Conservation (phyloP, 257 asterid species). For the Penstemon newberryi region DNA sequence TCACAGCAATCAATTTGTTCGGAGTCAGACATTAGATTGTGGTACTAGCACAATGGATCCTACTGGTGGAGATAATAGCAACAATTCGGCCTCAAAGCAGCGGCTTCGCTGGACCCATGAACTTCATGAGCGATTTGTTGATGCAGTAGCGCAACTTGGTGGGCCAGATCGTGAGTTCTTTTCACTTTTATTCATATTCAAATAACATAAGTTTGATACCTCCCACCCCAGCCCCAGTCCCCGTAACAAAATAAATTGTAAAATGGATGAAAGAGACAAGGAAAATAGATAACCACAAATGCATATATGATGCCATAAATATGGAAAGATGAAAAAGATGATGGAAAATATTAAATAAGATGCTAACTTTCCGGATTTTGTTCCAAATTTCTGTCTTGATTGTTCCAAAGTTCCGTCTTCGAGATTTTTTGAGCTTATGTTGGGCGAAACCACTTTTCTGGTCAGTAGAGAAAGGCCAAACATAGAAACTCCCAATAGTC, state of each 20-base stretch:
- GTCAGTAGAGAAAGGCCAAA: conserved; percentile 6
- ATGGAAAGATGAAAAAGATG: not conserved
- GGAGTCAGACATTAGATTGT: conserved; percentile 41
- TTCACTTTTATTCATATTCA: conserved; percentile 19
- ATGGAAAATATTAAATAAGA: not conserved
- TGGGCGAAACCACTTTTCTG: conserved; percentile 2
- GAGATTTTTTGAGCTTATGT: conserved; percentile 4
- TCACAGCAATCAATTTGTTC: conserved; percentile 33
- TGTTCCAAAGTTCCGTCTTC: not conserved
- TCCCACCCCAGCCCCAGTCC: not conserved
- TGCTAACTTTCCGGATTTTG: not conserved
- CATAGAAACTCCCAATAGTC: not conserved
- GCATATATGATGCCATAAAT: conserved; percentile 8
- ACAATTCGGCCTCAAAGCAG: conserved; percentile 80
- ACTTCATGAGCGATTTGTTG: conserved; percentile 92
- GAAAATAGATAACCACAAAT: not conserved
- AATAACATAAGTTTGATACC: conserved; percentile 12
- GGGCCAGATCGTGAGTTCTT: conserved; percentile 90
- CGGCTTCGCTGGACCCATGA: conserved; percentile 98
- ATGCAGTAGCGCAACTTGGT: conserved; percentile 97
- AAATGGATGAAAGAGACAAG: not conserved
- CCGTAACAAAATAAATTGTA: not conserved
- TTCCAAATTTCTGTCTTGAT: conserved; percentile 7
- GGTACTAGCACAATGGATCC: conserved; percentile 58
- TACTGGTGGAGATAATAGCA: conserved; percentile 52